These are phyloP conservation scores for Tolypocladium album DNA, from an alignment of 2,329 filamentous ascomycete genomes.

Conservation along the genomic window DNA sequence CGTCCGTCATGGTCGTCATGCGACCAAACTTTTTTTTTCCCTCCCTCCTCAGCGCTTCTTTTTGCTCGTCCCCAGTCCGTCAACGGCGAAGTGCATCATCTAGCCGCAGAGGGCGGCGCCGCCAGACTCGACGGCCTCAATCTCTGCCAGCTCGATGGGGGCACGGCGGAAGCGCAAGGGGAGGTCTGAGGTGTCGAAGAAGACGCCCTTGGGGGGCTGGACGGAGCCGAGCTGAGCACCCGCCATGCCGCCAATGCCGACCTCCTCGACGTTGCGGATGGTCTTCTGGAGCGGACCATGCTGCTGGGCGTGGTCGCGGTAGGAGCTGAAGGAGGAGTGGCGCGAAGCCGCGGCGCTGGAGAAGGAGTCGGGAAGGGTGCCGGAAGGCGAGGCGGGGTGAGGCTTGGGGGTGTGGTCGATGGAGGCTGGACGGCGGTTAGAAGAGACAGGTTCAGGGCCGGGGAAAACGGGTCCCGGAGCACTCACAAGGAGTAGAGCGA, in stretches of 20 bases:
- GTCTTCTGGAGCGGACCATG: constrained; percentile 62
- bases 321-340: constrained; percentile 59
- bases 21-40: neutral
- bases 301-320: constrained; percentile 69
- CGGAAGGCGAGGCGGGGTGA: constrained; percentile 60
- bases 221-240: constrained; percentile 67
- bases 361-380: constrained; percentile 49
- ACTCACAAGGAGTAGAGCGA: constrained; percentile 43
- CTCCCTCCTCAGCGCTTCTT: neutral
- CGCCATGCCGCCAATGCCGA: constrained; percentile 47
- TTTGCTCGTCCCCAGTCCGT: neutral
- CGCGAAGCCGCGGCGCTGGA: constrained; percentile 23
- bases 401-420: constrained; percentile 64
- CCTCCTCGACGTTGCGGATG: constrained; percentile 23
- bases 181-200: constrained; percentile 83
- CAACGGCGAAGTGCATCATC: constrained; percentile 3
- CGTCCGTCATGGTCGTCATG: neutral
- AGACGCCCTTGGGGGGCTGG: constrained; percentile 59
- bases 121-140: constrained; percentile 90
- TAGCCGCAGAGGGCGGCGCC: constrained; percentile 55
- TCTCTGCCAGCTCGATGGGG: constrained; percentile 70
- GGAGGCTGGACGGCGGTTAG: constrained; percentile 37
- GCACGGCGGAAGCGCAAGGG: constrained; percentile 71
- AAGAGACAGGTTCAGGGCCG: neutral
- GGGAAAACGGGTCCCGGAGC: neutral